These are phyloP conservation scores for Urtica urens DNA, from an alignment of 306 rosid species.

Conservation along the genomic window DNA sequence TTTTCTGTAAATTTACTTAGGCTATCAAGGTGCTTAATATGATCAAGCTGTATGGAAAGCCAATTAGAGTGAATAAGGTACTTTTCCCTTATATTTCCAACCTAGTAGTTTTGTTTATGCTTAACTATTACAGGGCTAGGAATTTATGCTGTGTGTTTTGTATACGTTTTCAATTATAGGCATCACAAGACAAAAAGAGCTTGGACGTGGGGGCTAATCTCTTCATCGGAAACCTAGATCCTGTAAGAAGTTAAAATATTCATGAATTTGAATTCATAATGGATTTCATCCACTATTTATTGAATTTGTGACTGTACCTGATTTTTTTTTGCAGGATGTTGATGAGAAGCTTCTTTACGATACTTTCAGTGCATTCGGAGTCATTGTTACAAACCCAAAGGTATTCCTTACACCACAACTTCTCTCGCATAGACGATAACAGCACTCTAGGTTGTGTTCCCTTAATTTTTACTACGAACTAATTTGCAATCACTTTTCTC, in stretches of 20 bases:
- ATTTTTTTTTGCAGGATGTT: slow-evolving; percentile 59
- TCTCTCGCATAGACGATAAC: not conserved
- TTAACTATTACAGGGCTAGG: not conserved
- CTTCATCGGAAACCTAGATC: slow-evolving; percentile 92
- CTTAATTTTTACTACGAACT: too few relatives aligned
- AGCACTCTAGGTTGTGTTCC: too few relatives aligned
- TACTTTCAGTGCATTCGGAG: slow-evolving; percentile 98
- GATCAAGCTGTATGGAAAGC: slow-evolving; percentile 95
- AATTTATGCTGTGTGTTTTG: slow-evolving; percentile 6
- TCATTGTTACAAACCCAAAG: slow-evolving; percentile 95
- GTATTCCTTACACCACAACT: slow-evolving; percentile 25
- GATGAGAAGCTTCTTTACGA: slow-evolving; percentile 95
- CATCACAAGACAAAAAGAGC: slow-evolving; percentile 96
- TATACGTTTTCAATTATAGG: too few relatives aligned
- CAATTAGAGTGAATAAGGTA: slow-evolving; percentile 96
- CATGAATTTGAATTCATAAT: not conserved
- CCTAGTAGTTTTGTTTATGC: not conserved
- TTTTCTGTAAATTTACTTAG: slow-evolving; percentile 23
- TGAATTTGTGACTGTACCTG: slow-evolving; percentile 4
- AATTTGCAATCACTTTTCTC: too few relatives aligned
- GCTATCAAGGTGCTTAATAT: slow-evolving; percentile 95
- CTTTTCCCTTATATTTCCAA: not conserved
- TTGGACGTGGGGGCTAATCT: slow-evolving; percentile 97
- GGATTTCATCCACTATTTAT: slow-evolving; percentile 1
- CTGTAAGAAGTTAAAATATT: slow-evolving; percentile 41